Base-by-base conservation (phyloP, 2,329 filamentous ascomycete genomes). In the Salinomyces thailandicus region DNA sequence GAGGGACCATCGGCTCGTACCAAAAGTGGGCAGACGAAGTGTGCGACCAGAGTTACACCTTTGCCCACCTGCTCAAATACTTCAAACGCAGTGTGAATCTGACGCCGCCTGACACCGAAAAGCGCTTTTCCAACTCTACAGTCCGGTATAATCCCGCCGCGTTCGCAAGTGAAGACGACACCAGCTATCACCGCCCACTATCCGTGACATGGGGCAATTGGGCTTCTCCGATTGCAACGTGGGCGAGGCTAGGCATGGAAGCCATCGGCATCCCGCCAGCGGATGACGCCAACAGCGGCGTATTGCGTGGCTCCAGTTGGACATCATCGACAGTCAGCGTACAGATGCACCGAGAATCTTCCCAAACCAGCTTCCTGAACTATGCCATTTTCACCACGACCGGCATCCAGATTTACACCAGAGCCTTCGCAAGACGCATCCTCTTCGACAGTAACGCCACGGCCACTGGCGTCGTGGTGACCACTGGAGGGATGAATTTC, bases 11-110 rank as follows among this genome's bases (percentile, higher is more conserved):
- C 11, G 54, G 47, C 5, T 49, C 51, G 12, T 49, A 59, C 37
- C 47, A 57, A 33, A 37, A 37, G 31, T 63, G 61, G 61, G 59
- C 59, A 1, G 50, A 62, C 29, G 43, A 51, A 19, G 58, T 62
- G 5, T 55, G 45, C 3, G 60, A 63, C 32, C 22, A 56, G 19
- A 42, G 53, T 31, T 55, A 55, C 26, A 43, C 40, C 3, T 58
- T 49, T 30, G 40, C 44, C 29, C 50, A 53, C 31, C 26, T 55
- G 24, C 28, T 56, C 39, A 37, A 44, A 31, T 48, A 43, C 34
- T 49, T 48, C 43, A 12, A 53, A 32, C 38, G 41, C 18, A 42
- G 37, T 18, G n/a, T 45, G 3, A 39, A 41, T 13, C 42, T 49
- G 18, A 49, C 47, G 8, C 35, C 46, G 20, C 41, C 52, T 36